Evolutionary conservation across 2,329 filamentous ascomycete species (phyloP), one percentile per base, ranked within the genome.

Genomic region (Aspergillus bombycis): DNA sequence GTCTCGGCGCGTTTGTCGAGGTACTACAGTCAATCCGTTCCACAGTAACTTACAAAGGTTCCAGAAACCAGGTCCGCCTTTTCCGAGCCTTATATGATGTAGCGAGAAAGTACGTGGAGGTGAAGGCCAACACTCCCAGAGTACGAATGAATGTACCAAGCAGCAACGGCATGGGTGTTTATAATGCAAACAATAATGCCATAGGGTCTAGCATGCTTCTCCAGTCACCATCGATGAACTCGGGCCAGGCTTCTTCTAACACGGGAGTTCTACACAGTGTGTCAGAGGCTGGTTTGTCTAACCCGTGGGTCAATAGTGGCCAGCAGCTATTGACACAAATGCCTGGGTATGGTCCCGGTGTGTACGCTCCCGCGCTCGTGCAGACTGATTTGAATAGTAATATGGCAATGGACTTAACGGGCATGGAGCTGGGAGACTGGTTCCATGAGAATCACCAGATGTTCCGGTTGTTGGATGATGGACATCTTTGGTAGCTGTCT

Each of bases 11-110:
- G 7, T 34, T 68, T 34, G 62, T 68, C 45, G 62, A 65, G 12
- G 48, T 32, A 14, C 55, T 67, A 8, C 46, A 64, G 16, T 60
- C 57, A 11, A 23, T 45, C 23, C 26, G 55, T 16, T 11, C 61
- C 21, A 57, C 57, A 7, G 28, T 11, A 9, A 19, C 23, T 23
- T 53, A 63, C 30, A 38, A 14, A 43, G 53, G 14, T 21, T 63
- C 58, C 55, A 52, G 7, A 36, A 65, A 56, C 36, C 65, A 65
- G n/a, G 43, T 45, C 16, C 62, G 57, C n/a, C 45, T 67, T 16
- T 67, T 67, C 54, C 62, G 57, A 56, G 57, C 55, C 10, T 21
- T 67, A 32, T 61, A 67, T 32, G 60, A 65, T n/a, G 65, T 65
- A 10, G 65, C 65, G 3, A 58, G 34, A 9, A 58, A 57, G 30